A percentile compares a stretch with the other conserved stretches of the same genome.
phyloP scores from a whole-genome alignment of 192 early-diverging fungal genomes.

The Linnemannia zychae region DNA sequence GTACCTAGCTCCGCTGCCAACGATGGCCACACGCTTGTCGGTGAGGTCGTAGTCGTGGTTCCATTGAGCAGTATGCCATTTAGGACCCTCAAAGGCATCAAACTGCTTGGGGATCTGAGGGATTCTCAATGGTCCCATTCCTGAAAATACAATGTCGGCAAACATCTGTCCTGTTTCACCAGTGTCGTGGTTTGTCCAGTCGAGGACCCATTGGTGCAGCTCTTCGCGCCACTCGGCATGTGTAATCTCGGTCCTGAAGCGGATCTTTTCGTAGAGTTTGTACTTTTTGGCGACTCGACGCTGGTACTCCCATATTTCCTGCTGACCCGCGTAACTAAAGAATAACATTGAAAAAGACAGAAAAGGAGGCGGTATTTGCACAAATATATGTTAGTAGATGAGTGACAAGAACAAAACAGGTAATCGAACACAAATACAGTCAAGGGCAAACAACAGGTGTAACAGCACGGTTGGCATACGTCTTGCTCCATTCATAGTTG shows the following conservation, averaged over 20 bases:
- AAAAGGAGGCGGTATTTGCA: neutral
- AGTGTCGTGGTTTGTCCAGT: slow-evolving; percentile 3
- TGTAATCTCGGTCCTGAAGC: slow-evolving; percentile 48
- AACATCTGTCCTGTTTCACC: neutral
- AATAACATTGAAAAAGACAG: neutral
- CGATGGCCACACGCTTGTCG: slow-evolving; percentile 44
- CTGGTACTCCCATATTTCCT: slow-evolving; percentile 57
- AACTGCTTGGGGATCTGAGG: slow-evolving; percentile 58
- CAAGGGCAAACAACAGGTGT: neutral
- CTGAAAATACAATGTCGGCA: slow-evolving; percentile 36
- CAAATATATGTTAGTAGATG: neutral
- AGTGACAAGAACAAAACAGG: neutral
- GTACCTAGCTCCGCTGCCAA: slow-evolving; percentile 61
- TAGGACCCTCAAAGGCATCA: slow-evolving; percentile 57
- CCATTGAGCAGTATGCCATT: slow-evolving; percentile 64
- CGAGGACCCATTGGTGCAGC: slow-evolving; percentile 29
- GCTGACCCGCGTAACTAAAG: slow-evolving; percentile 17
- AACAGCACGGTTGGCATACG: neutral
- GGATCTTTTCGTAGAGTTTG: slow-evolving; percentile 38
- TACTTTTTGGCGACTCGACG: slow-evolving; percentile 29
- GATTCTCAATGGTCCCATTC: slow-evolving; percentile 56
- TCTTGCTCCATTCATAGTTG: slow-evolving; percentile 53
- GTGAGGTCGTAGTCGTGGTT: slow-evolving; percentile 55
- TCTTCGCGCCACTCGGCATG: slow-evolving; percentile 26
- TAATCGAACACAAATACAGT: neutral